A percentile compares a stretch with the other conserved stretches of the same genome.
These are phyloP conservation scores for Thymus mandschuricus DNA, from an alignment of 257 asterid genomes.

Conservation along the genomic window DNA sequence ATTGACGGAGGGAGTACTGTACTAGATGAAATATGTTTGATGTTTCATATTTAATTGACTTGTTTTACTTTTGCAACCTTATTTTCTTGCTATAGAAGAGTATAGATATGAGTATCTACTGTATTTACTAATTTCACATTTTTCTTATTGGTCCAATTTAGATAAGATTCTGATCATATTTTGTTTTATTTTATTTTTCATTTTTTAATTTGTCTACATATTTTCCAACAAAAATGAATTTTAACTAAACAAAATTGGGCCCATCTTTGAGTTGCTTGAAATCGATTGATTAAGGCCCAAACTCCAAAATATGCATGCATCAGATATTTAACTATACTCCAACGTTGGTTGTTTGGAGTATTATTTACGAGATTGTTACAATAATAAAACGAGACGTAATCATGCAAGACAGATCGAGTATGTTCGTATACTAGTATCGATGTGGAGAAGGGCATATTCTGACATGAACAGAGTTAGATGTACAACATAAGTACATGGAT, in stretches of 20 bases:
- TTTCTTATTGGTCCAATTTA: not conserved
- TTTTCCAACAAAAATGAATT: not conserved
- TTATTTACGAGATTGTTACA: no score
- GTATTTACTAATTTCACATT: not conserved
- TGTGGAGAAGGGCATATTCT: slow-evolving; percentile 6
- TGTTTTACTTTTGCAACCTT: no score
- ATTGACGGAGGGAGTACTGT: no score
- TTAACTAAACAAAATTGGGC: not conserved
- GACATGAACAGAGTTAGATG: slow-evolving; percentile 1
- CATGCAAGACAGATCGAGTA: no score
- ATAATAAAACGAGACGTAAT: no score
- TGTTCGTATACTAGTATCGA: no score
- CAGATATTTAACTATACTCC: not conserved
- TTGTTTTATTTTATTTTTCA: no score
- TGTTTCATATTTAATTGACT: no score
- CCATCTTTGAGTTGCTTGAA: not conserved
- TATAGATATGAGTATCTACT: not conserved
- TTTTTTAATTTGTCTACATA: not conserved
- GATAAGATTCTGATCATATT: not conserved
- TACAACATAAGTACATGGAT: slow-evolving; percentile 24
- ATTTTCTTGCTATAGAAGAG: not conserved
- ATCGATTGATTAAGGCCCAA: slow-evolving; percentile 1
- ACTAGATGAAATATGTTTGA: no score
- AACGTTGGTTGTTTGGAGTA: no score
- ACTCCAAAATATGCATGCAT: not conserved